Evolutionary conservation across 1,139 yeast genomes (phyloP), one percentile per base, ranked within the genome.

Genomic region (Sugiyamaella neomexicana): DNA sequence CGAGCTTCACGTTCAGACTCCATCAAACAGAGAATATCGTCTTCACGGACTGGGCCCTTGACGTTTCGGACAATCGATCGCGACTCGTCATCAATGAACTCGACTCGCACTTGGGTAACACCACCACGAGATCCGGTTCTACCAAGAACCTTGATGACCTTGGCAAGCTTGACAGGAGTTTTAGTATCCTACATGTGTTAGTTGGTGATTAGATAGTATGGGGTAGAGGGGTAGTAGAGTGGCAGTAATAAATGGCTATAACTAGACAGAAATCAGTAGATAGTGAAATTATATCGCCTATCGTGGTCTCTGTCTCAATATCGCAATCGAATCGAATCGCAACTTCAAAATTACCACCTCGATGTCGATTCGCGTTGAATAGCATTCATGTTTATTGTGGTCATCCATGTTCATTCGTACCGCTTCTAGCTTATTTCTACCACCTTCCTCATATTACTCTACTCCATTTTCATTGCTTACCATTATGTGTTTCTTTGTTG

Each of bases 121-220:
- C 97, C 98, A 86, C 99, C 99, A 84, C 98, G 91, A 77, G 97
- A 91, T 77, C 97, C 98, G 85, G 98, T 91, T 83, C 98, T 90
- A 78, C 98, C 98, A 80, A 93, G 86, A 79, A 93, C 98, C 85
- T 93, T 93, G 82, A 89, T 90, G 77, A 93, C 98, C 84, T 90
- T 91, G 78, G 98, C 99, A 80, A 93, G 89, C 81, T 96, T 93
- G 75, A 91, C 97, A 78, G 96, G 97, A 59, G 74, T 68, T 67
- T 75, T 74, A 62, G 75, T 63, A 64, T 75, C 78, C 78, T 73
- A 53, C 5, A 20, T 20, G 3, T 20, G 25, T 20, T 20, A 20
- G 52, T 36, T 42, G 23, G 46, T 23, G 34, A 23, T n/a, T n/a
- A n/a, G n/a, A n/a, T n/a, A n/a, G n/a, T n/a, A n/a, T n/a, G n/a